Evolutionary conservation across 169 alveolate genomes (phyloP), one percentile per base, ranked within the genome.

Genomic region (Cryptosporidium parvum): DNA sequence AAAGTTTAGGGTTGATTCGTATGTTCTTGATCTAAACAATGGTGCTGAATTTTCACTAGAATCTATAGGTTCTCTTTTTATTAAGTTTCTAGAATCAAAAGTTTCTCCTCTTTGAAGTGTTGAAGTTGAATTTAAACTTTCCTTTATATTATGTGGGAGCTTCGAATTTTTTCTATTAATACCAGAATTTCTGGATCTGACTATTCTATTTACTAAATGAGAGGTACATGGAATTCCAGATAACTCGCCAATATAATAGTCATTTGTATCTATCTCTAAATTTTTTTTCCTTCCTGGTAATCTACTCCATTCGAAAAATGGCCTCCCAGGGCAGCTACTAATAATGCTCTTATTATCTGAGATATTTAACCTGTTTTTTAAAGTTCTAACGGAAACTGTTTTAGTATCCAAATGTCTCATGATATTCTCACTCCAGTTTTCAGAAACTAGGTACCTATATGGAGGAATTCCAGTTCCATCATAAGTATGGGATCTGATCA

Each of bases 181-280:
- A 45, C 35, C 42, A 16, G 75, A 65, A 48, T 80, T 69, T 80
- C 89, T 80, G 5, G 89, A 80, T 12, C 75, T 51, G 2, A 80
- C 89, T 29, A 80, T 80, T 65, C 65, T 26, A 44, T 80, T 80
- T 5, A 80, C 89, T 16, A 80, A 39, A 62, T 80, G 89, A 35
- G 89, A 80, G 0, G 89, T 80, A 29, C 89, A 80, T 33, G 89
- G 89, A 59, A 80, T 80, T 45, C 89, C 89, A 4, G 89, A 80
- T 9, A 80, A 44, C 59, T 80, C 80, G 0, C 89, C 89, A 42
- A 80, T 80, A 62, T 80, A 80, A 62, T 80, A 80, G 67, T 80
- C 73, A 42, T 65, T 80, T 45, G 89, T 73, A n/a, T 73, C 86
- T 37, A 65, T 75, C 5, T 67, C 80, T 6, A 80, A 62, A 26